Percentiles rank a stretch among this genome's conserved stretches.
Conservation (phyloP, 495 filamentous ascomycete species). For the Bombardia bombarda region DNA sequence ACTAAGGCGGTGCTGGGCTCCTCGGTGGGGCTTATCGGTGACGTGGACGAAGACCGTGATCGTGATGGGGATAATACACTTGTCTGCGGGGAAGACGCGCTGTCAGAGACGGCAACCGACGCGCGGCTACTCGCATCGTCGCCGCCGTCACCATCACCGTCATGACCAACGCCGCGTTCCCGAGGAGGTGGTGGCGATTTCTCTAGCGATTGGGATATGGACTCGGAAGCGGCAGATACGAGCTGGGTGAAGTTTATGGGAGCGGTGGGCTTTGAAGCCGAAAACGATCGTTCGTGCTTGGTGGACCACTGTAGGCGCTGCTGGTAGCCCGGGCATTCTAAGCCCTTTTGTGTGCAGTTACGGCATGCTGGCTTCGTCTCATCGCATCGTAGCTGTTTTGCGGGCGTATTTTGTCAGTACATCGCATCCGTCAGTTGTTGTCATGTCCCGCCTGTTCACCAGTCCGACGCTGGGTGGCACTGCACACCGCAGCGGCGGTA, state of each 20-base stretch:
- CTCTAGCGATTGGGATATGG: slow-evolving; percentile 9
- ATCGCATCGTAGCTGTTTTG: slow-evolving; percentile 23
- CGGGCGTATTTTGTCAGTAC: neutral
- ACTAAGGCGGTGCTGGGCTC: slow-evolving; percentile 2
- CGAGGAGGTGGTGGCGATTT: neutral
- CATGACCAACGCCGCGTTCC: no score
- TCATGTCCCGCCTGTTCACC: no score
- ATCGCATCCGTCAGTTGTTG: neutral
- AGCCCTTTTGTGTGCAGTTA: slow-evolving; percentile 23
- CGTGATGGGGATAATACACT: slow-evolving; percentile 7
- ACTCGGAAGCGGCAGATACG: slow-evolving; percentile 22
- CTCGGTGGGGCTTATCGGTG: neutral
- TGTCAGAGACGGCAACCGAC: neutral
- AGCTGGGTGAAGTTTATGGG: slow-evolving; percentile 26
- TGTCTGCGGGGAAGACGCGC: neutral
- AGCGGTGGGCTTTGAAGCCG: slow-evolving; percentile 8
- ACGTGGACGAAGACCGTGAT: neutral
- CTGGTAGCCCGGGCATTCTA: slow-evolving; percentile 27
- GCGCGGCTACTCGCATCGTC: neutral
- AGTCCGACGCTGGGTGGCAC: no score
- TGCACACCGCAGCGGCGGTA: no score
- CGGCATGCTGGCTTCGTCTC: slow-evolving; percentile 22
- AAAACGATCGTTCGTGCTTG: slow-evolving; percentile 20
- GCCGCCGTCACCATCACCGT: neutral
- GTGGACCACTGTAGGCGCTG: slow-evolving; percentile 30